A percentile compares a stretch with the other conserved stretches of the same genome.
Conservation (phyloP, 1,139 yeast genomes). For the Geotrichum siamense region DNA sequence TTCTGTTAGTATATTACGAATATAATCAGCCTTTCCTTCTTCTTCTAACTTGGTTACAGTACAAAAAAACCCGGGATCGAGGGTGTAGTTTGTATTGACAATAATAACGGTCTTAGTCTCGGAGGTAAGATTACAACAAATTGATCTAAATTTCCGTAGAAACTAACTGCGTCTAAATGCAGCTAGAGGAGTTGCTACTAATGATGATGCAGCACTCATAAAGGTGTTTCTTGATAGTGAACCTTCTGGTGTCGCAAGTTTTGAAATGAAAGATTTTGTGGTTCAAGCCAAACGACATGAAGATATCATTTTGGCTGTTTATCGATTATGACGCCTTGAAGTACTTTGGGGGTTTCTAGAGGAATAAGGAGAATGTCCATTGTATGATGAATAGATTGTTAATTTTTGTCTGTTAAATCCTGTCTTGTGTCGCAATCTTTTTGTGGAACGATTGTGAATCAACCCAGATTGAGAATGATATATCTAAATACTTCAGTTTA, state of each 20-base stretch:
- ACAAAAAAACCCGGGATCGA: slow-evolving; percentile 22
- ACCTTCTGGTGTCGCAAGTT: slow-evolving; percentile 4
- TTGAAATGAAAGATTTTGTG: background rate
- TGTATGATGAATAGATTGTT: too few species aligned
- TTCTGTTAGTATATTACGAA: slow-evolving; percentile 20
- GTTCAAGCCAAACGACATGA: slow-evolving; percentile 12
- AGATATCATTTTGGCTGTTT: slow-evolving; percentile 9
- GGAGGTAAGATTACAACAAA: slow-evolving; percentile 26
- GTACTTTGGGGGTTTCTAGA: too few species aligned
- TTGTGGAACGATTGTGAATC: too few species aligned
- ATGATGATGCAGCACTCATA: slow-evolving; percentile 27
- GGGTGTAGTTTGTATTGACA: slow-evolving; percentile 27
- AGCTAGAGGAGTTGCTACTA: slow-evolving; percentile 27
- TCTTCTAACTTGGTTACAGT: slow-evolving; percentile 15
- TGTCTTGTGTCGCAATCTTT: too few species aligned
- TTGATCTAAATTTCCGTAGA: too few species aligned
- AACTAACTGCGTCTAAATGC: too few species aligned
- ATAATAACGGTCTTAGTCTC: slow-evolving; percentile 26
- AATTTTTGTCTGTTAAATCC: too few species aligned
- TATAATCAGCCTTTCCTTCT: slow-evolving; percentile 1
- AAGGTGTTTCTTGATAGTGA: slow-evolving; percentile 17
- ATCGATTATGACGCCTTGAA: too few species aligned
- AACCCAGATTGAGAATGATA: too few species aligned
- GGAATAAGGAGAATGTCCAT: too few species aligned
- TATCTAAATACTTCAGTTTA: too few species aligned